These are phyloP conservation scores for Cyclostephanos tholiformis DNA, from an alignment of 108 stramenopile genomes.

Conservation along the genomic window DNA sequence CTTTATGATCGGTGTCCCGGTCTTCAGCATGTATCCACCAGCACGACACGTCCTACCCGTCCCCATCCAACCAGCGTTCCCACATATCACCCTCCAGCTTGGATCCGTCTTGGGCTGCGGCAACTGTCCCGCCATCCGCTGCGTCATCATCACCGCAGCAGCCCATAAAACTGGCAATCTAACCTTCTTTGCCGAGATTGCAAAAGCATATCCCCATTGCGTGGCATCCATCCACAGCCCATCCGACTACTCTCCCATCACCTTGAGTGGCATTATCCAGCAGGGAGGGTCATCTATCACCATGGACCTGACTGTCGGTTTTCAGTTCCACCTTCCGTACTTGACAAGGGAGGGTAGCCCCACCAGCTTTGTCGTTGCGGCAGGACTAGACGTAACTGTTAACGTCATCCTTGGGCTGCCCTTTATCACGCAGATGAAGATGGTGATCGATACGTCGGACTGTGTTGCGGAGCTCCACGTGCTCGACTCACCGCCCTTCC, in stretches of 20 bases:
- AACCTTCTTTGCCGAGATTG: neutral
- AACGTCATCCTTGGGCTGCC: slow-evolving; percentile 13
- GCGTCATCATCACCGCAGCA: slow-evolving; percentile 13
- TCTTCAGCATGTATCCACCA: neutral
- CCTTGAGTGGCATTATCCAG: slow-evolving; percentile 7
- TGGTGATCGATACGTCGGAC: slow-evolving; percentile 6
- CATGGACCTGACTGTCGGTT: slow-evolving; percentile 1
- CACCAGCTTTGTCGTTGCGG: neutral
- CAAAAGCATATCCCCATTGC: neutral
- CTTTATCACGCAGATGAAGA: slow-evolving; percentile 2
- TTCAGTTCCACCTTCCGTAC: slow-evolving; percentile 12
- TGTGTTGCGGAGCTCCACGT: neutral
- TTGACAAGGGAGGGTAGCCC: neutral
- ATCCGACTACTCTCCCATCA: neutral
- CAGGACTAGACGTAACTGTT: neutral
- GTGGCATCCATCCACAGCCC: neutral
- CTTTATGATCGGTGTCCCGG: neutral
- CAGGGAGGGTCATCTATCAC: neutral
- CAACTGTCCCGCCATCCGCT: neutral
- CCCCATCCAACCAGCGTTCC: neutral
- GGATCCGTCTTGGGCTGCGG: neutral
- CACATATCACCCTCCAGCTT: slow-evolving; percentile 6
- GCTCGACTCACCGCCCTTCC: neutral
- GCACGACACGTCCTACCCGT: neutral
- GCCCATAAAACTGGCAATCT: slow-evolving; percentile 1